Conservation (phyloP, 2,329 filamentous ascomycete species). For the Trichoderma hamatum region DNA sequence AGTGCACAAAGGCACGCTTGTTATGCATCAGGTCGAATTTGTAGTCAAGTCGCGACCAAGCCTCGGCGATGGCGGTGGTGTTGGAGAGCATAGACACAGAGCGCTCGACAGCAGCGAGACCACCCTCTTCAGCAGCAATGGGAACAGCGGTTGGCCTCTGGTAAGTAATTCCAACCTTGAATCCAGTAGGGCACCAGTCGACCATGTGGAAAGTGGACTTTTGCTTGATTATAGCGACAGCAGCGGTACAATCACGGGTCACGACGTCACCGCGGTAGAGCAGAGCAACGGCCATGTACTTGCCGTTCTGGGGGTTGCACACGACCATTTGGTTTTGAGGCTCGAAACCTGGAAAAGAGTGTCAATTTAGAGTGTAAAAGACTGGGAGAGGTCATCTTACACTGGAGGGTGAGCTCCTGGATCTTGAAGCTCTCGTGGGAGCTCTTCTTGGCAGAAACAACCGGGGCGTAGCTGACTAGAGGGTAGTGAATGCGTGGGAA, state of each 20-base stretch:
- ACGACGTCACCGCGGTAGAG: constrained; percentile 74
- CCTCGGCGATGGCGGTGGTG: constrained; percentile 73
- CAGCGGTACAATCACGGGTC: constrained; percentile 68
- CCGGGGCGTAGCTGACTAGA: constrained; percentile 71
- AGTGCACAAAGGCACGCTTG: constrained; percentile 76
- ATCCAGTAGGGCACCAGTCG: constrained; percentile 75
- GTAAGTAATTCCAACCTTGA: constrained; percentile 78
- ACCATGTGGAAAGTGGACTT: constrained; percentile 74
- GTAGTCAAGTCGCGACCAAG: constrained; percentile 72
- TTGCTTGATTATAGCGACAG: constrained; percentile 68
- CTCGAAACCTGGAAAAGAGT: constrained; percentile 62
- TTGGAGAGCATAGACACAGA: constrained; percentile 74
- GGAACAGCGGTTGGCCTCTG: constrained; percentile 67
- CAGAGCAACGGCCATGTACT: constrained; percentile 75
- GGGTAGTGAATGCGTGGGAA: constrained; percentile 77
- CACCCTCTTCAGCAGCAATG: constrained; percentile 56
- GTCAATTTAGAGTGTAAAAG: constrained; percentile 40
- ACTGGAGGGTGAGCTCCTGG: constrained; percentile 73
- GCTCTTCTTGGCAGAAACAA: constrained; percentile 74
- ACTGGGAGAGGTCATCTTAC: constrained; percentile 44
- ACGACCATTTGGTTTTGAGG: constrained; percentile 81
- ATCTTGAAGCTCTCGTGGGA: constrained; percentile 88
- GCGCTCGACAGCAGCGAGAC: constrained; percentile 64
- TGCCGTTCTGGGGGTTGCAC: constrained; percentile 73
- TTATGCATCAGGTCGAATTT: constrained; percentile 81